Evolutionary conservation across 2,329 filamentous ascomycete species (phyloP).

Genomic region (Paecilomyces sp.): DNA sequence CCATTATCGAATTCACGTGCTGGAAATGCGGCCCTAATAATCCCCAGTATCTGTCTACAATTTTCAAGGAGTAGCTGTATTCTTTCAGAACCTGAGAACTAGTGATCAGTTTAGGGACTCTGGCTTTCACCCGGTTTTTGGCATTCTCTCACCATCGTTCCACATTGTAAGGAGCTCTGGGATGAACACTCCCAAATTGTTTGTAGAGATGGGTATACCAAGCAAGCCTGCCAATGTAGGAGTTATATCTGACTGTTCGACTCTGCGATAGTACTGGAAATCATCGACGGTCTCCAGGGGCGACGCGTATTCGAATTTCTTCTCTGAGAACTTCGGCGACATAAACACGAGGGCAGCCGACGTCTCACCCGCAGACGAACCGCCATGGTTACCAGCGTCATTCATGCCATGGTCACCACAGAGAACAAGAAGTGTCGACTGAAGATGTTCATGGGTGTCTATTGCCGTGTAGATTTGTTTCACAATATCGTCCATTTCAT

Average conservation of each 20-base stretch:
- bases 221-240: slow-evolving; percentile 82
- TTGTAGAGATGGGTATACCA: slow-evolving; percentile 79
- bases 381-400: slow-evolving; percentile 92
- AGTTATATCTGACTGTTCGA: slow-evolving; percentile 93
- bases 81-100: slow-evolving; percentile 43
- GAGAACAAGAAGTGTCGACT: slow-evolving; percentile 73
- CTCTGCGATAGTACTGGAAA: slow-evolving; percentile 73
- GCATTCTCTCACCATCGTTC: slow-evolving; percentile 48
- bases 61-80: slow-evolving; percentile 68
- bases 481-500: slow-evolving; percentile 86
- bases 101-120: slow-evolving; percentile 7
- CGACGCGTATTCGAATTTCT: slow-evolving; percentile 39
- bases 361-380: slow-evolving; percentile 87
- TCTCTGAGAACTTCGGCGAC: slow-evolving; percentile 66
- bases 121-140: slow-evolving; percentile 6
- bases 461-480: slow-evolving; percentile 69
- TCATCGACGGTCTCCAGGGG: slow-evolving; percentile 59
- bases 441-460: slow-evolving; percentile 60
- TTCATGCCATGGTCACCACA: slow-evolving; percentile 99
- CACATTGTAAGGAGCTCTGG: slow-evolving; percentile 72
- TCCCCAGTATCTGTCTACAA: slow-evolving; percentile 68
- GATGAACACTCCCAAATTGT: slow-evolving; percentile 84
- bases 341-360: slow-evolving; percentile 88
- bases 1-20: slow-evolving; percentile 42
- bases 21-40: slow-evolving; percentile 67